Conservation (phyloP, 2,329 filamentous ascomycete species). For the Aspergillus sp. region DNA sequence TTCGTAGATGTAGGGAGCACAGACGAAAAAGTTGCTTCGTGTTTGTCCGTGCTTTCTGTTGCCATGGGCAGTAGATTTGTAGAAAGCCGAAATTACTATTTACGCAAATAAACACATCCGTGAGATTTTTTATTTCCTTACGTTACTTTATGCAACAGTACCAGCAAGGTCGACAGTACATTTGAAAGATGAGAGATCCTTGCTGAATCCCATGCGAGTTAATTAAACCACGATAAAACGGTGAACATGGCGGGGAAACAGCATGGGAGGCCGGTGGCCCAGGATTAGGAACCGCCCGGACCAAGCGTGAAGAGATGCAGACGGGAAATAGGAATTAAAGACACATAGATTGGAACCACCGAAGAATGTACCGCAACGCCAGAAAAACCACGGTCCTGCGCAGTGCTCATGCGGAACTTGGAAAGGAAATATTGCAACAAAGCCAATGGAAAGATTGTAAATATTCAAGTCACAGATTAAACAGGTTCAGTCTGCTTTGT, state of each 20-base stretch:
- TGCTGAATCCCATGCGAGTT: not conserved
- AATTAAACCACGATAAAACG: conserved; percentile 7
- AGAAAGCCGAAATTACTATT: not conserved
- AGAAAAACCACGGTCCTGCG: conserved; percentile 26
- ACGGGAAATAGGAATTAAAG: conserved; percentile 6
- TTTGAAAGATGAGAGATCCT: not conserved
- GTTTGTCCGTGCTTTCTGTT: no score
- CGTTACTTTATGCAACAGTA: conserved; percentile 6
- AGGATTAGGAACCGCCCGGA: not conserved
- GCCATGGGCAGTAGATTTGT: no score
- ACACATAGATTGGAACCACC: conserved; percentile 9
- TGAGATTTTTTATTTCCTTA: conserved; percentile 1
- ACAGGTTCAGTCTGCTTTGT: conserved; percentile 30
- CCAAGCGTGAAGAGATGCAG: conserved; percentile 3
- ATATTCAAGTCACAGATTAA: not conserved
- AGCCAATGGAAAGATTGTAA: not conserved
- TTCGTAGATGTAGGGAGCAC: not conserved
- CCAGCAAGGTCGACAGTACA: conserved; percentile 5
- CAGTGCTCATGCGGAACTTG: conserved; percentile 20
- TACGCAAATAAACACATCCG: not conserved
- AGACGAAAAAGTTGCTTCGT: no score
- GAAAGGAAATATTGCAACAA: conserved; percentile 3
- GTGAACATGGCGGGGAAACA: not conserved
- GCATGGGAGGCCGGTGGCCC: conserved; percentile 19
- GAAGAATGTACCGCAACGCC: conserved; percentile 22